Evolutionary conservation across 352 stramenopile genomes (phyloP).

Genomic region (Phytophthora citrophthora): DNA sequence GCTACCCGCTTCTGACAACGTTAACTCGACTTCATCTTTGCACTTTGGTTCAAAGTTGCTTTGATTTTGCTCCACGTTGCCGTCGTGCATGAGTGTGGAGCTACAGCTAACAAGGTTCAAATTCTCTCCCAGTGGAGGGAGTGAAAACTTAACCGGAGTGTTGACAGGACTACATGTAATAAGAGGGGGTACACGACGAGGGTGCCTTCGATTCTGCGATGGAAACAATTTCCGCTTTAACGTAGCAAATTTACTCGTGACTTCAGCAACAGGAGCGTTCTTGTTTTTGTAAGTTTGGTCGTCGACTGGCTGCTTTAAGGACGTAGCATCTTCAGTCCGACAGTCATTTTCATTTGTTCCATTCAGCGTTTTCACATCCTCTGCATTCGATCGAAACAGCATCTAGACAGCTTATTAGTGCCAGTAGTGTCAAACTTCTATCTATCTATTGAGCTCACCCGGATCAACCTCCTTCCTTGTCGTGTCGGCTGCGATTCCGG

Average conservation of each 20-base stretch:
- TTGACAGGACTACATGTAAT: constrained; percentile 45
- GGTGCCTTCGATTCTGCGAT: constrained; percentile 51
- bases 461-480: constrained; percentile 46
- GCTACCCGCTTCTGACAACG: background rate
- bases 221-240: constrained; percentile 70
- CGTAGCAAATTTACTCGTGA: constrained; percentile 45
- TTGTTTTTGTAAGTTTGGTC: constrained; percentile 4
- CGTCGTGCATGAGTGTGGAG: background rate
- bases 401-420: constrained; percentile 31
- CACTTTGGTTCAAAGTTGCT: background rate
- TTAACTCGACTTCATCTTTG: background rate
- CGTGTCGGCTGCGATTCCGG: constrained; percentile 33
- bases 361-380: constrained; percentile 1
- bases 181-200: constrained; percentile 48
- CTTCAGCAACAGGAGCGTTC: constrained; percentile 7
- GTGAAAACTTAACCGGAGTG: background rate
- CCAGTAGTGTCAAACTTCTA: background rate
- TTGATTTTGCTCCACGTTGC: constrained; percentile 9
- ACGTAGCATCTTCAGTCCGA: constrained; percentile 13
- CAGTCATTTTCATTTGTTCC: constrained; percentile 11
- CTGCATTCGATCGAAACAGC: constrained; percentile 47
- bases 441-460: constrained; percentile 20
- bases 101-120: background rate
- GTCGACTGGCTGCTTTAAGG: background rate
- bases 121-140: constrained; percentile 11